Conservation (phyloP, 2,329 filamentous ascomycete species). For the Stylonectria norvegica region DNA sequence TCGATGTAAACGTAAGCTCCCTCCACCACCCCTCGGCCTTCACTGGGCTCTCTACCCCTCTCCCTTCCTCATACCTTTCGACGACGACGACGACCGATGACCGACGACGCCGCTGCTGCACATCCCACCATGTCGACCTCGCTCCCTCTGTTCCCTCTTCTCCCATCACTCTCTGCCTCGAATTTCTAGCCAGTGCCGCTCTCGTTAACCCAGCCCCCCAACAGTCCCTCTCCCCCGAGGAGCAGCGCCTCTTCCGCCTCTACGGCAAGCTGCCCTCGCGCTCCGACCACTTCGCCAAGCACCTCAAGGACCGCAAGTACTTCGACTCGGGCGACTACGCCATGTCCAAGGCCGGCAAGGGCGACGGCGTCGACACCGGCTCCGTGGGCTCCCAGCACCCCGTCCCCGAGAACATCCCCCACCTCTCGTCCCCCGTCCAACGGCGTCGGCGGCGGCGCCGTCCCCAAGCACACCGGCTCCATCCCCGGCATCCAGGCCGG, state of each 20-base stretch:
- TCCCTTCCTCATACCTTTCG: neutral
- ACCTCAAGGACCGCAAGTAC: constrained; percentile 98
- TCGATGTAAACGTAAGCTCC: constrained; percentile 82
- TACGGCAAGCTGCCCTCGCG: constrained; percentile 98
- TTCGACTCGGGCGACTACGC: constrained; percentile 97
- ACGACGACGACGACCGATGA: too few relatives aligned
- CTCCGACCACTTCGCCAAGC: constrained; percentile 95
- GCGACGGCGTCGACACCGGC: constrained; percentile 88
- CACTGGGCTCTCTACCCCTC: neutral
- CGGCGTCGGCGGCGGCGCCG: constrained; percentile 15
- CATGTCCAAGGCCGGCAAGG: constrained; percentile 95
- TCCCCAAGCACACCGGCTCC: constrained; percentile 40
- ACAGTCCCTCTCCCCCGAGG: constrained; percentile 87
- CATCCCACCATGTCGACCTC: constrained; percentile 13
- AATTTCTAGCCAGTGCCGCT: neutral
- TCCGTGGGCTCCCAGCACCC: constrained; percentile 93
- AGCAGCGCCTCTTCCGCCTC: constrained; percentile 92
- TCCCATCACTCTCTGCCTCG: constrained; percentile 7
- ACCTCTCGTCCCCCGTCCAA: constrained; percentile 66
- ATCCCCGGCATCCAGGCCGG: constrained; percentile 56
- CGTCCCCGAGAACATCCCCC: constrained; percentile 90
- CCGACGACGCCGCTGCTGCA: too few relatives aligned
- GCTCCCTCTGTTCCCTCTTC: constrained; percentile 10
- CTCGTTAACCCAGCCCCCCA: constrained; percentile 17
- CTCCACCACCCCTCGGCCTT: neutral